Evolutionary conservation across 2,329 filamentous ascomycete genomes (phyloP).

Genomic region (Ceratocystis papillata): DNA sequence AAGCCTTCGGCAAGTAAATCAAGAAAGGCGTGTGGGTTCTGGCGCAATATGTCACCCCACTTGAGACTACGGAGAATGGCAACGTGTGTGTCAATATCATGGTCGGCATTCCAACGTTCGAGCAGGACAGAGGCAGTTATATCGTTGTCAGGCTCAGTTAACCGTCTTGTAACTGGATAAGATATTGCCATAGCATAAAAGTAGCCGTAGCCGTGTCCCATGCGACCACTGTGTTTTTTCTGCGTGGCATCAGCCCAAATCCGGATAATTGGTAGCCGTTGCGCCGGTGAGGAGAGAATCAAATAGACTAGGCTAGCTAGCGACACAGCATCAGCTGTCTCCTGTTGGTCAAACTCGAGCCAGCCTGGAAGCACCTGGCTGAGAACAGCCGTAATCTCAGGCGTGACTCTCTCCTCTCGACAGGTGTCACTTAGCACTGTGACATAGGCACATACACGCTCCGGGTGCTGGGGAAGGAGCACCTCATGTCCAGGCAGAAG

Average conservation of each 20-base stretch:
- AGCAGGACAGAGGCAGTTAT: constrained; percentile 39
- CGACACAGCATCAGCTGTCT: constrained; percentile 41
- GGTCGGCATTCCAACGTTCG: constrained; percentile 43
- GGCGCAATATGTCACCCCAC: constrained; percentile 37
- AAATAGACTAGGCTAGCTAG: constrained; percentile 43
- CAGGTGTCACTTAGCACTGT: constrained; percentile 25
- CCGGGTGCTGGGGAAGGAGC: constrained; percentile 7
- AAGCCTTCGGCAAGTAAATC: constrained; percentile 47
- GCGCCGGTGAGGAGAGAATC: constrained; percentile 34
- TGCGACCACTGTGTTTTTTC: constrained; percentile 30
- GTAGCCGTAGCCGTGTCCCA: constrained; percentile 39
- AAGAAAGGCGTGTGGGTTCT: constrained; percentile 36
- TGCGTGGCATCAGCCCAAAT: constrained; percentile 40
- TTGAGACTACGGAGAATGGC: constrained; percentile 47
- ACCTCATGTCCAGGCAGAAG: constrained; percentile 15
- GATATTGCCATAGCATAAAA: constrained; percentile 45
- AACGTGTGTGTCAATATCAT: constrained; percentile 42
- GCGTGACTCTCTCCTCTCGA: not conserved
- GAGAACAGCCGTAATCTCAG: constrained; percentile 8
- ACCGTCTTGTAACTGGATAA: constrained; percentile 34
- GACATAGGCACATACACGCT: constrained; percentile 23
- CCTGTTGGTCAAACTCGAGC: constrained; percentile 42
- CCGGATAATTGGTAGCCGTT: constrained; percentile 35
- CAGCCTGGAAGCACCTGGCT: constrained; percentile 27
- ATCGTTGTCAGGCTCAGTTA: constrained; percentile 25